A percentile compares a stretch with the other conserved stretches of the same genome.
These are phyloP conservation scores for Xanthoconium stramineum DNA, from an alignment of 768 basidiomycete genomes.

Conservation along the genomic window DNA sequence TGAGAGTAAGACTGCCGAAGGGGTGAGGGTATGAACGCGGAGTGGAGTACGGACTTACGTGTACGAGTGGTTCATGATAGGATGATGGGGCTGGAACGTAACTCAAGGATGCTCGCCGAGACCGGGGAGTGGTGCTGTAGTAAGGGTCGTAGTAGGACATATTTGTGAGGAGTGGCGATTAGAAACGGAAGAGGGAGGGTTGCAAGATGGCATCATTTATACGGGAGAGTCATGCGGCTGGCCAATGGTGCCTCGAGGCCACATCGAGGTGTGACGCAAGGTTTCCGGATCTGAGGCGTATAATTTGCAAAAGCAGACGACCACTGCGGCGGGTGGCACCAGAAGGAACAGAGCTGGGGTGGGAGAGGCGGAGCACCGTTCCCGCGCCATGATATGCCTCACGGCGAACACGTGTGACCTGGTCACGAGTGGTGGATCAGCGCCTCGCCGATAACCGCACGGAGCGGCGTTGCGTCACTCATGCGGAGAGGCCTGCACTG, in stretches of 20 bases:
- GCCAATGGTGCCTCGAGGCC: slow-evolving; percentile 28
- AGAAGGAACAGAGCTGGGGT: slow-evolving; percentile 2
- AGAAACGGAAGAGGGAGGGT: slow-evolving; percentile 1
- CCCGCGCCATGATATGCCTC: slow-evolving; percentile 4
- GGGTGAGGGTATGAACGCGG: not conserved
- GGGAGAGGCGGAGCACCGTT: slow-evolving; percentile 26
- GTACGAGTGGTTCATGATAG: slow-evolving; percentile 41
- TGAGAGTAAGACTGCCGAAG: slow-evolving; percentile 40
- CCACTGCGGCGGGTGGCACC: slow-evolving; percentile 5
- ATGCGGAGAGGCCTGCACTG: no score
- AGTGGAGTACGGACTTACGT: slow-evolving; percentile 33
- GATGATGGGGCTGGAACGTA: slow-evolving; percentile 32
- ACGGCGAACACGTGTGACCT: slow-evolving; percentile 20
- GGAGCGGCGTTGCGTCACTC: not conserved
- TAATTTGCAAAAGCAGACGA: slow-evolving; percentile 24
- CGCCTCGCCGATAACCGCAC: slow-evolving; percentile 13
- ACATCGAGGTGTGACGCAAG: slow-evolving; percentile 21
- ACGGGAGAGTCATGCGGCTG: slow-evolving; percentile 17
- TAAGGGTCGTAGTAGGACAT: slow-evolving; percentile 47
- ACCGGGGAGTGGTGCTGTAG: slow-evolving; percentile 30
- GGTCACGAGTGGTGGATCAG: not conserved
- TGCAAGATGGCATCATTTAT: slow-evolving; percentile 20
- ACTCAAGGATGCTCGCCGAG: slow-evolving; percentile 32
- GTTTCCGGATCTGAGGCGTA: slow-evolving; percentile 10
- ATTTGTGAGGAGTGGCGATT: slow-evolving; percentile 12